These are phyloP conservation scores for Paracorniculantispora psalliotae DNA, from an alignment of 2,329 filamentous ascomycete genomes.

Conservation along the genomic window DNA sequence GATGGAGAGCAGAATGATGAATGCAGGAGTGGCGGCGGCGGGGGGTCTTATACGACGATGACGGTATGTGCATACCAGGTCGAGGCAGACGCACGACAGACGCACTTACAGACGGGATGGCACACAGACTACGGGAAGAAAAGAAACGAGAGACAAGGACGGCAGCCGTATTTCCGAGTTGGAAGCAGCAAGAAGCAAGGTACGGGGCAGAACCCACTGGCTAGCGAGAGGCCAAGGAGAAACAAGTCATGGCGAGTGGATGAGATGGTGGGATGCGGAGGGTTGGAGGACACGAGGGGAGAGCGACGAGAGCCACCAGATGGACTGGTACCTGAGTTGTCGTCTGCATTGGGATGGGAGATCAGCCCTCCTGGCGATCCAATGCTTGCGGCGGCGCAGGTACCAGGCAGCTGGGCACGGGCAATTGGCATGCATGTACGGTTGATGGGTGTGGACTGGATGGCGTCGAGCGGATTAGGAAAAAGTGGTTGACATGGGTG, in stretches of 20 bases:
- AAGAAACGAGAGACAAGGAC: constrained; percentile 19
- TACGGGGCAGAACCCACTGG: constrained; percentile 1
- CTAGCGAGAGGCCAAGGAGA: constrained; percentile 15
- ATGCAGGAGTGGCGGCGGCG: constrained; percentile 1
- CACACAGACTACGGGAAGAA: constrained; percentile 6
- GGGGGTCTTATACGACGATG: constrained; percentile 12
- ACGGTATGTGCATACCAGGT: constrained; percentile 6
- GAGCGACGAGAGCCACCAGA: not conserved
- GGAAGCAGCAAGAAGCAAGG: not conserved
- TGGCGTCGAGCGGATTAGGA: not conserved
- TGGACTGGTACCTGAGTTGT: no score
- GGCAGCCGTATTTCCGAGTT: constrained; percentile 27
- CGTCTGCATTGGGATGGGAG: not conserved
- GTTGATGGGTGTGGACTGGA: not conserved
- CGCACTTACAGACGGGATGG: not conserved
- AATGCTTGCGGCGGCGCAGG: constrained; percentile 7
- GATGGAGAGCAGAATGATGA: constrained; percentile 6
- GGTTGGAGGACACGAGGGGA: not conserved
- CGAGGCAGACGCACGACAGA: constrained; percentile 7
- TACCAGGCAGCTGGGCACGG: not conserved
- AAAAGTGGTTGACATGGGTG: not conserved
- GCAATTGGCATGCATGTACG: not conserved
- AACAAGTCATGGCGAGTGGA: constrained; percentile 20
- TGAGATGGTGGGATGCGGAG: not conserved
- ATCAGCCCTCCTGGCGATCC: constrained; percentile 1